Evolutionary conservation across 495 filamentous ascomycete species (phyloP).

Genomic region (Daldinia concentrica): DNA sequence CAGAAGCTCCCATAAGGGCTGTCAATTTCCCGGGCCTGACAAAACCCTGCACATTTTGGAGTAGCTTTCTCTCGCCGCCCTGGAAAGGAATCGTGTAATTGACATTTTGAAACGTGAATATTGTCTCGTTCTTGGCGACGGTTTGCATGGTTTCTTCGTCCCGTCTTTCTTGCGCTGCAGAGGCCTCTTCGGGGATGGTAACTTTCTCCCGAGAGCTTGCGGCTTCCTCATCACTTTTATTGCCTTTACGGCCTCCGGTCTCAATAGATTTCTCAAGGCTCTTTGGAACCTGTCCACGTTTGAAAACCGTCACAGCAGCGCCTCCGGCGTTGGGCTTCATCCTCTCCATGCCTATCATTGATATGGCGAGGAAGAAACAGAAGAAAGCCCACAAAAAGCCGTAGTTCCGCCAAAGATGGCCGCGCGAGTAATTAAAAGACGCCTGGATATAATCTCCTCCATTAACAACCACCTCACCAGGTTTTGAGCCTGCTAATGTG

Average conservation of each 20-base stretch:
- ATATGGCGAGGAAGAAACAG: constrained; percentile 66
- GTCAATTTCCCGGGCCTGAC: constrained; percentile 75
- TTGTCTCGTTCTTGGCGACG: constrained; percentile 42
- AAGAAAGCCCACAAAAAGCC: constrained; percentile 75
- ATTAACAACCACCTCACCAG: constrained; percentile 56
- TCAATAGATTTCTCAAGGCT: constrained; percentile 41
- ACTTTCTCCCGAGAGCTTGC: constrained; percentile 27
- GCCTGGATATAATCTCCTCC: constrained; percentile 63
- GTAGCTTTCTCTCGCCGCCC: constrained; percentile 64
- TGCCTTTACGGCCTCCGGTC: constrained; percentile 32
- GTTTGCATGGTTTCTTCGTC: constrained; percentile 22
- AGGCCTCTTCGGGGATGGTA: constrained; percentile 5
- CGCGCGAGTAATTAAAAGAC: constrained; percentile 65
- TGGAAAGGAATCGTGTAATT: constrained; percentile 74
- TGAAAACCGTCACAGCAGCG: constrained; percentile 72
- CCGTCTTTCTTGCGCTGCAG: constrained; percentile 13
- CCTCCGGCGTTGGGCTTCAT: constrained; percentile 78
- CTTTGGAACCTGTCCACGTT: constrained; percentile 42
- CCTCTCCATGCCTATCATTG: constrained; percentile 72
- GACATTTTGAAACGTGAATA: constrained; percentile 77
- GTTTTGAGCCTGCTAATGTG: constrained; percentile 62
- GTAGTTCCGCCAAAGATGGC: constrained; percentile 75
- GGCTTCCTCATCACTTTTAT: constrained; percentile 36
- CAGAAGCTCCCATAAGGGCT: constrained; percentile 61
- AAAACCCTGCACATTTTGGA: constrained; percentile 73